phyloP scores from a whole-genome alignment of 2,329 filamentous ascomycete genomes.

The Cladosporium sp. region DNA sequence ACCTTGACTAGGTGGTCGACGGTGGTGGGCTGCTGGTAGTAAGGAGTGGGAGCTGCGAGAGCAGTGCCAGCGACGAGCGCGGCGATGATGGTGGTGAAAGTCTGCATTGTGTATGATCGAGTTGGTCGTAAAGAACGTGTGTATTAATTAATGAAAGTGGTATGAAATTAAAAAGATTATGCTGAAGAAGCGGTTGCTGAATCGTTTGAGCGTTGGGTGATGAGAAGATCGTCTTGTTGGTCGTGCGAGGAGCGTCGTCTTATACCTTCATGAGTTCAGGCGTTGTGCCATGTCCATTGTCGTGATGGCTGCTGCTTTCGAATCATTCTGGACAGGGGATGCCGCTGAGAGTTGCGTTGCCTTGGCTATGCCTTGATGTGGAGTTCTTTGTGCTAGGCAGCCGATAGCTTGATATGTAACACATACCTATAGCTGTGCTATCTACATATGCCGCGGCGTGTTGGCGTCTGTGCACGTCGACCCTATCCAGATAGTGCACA shows the following conservation, averaged over 20 bases:
- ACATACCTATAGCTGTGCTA: conserved; percentile 12
- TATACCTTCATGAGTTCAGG: neutral
- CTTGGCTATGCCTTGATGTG: neutral
- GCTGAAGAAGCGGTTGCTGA: conserved; percentile 16
- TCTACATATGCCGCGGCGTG: neutral
- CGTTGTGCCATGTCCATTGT: neutral
- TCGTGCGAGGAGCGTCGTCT: conserved; percentile 3
- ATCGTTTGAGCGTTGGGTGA: conserved; percentile 8
- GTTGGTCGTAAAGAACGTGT: conserved; percentile 10
- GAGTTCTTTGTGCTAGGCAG: neutral
- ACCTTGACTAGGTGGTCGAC: conserved; percentile 13
- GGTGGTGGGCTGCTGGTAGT: conserved; percentile 8
- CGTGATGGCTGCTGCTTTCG: neutral
- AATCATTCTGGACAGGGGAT: neutral
- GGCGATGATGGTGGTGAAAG: conserved; percentile 10
- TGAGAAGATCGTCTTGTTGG: neutral
- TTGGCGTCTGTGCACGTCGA: neutral
- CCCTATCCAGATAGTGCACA: neutral
- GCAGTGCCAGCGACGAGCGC: conserved; percentile 14
- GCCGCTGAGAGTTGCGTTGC: neutral
- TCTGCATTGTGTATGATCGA: conserved; percentile 9
- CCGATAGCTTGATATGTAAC: conserved; percentile 8
- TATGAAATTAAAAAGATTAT: neutral
- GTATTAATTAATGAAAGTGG: conserved; percentile 5
- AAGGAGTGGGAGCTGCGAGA: conserved; percentile 13